Evolutionary conservation across 2,329 filamentous ascomycete genomes (phyloP), one percentile per base, ranked within the genome.

Genomic region (Talaromyces sp.): DNA sequence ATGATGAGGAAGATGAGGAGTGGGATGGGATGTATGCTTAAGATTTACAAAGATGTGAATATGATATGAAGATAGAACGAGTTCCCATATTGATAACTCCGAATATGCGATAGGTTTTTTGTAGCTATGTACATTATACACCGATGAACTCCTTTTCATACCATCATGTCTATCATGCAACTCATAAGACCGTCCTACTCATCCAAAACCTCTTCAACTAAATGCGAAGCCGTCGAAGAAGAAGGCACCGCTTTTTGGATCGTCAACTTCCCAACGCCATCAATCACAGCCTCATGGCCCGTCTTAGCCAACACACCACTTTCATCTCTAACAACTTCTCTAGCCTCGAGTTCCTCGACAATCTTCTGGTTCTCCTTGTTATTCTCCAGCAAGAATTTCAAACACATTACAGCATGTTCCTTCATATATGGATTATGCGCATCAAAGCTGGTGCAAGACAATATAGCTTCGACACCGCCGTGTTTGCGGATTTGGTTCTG

Each of bases 391-490:
- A 86, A 73, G 70, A 87, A 96, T 74, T 94, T 93, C n/a, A 96
- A 84, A 69, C 91, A 93, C 74, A 96, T 89, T 59, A 93, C 92
- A 2, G 92, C 91, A 69, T 93, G 91, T 77, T 98, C 94, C 72
- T 94, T 92, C 68, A 96, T 93, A 74, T 94, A 97, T 0, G 93
- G 92, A 73, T 97, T 97, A 78, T 96, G 88, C 70, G 94, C 92
- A 74, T 98, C 94, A 74, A 95, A 95, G 37, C 89, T 86, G 71
- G 93, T 97, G 78, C 93, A 97, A 73, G 93, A 93, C 17, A 97
- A 85, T 22, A 98, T 85, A 0, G 91, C 89, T 70, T 96, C 91
- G 50, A 98, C 90, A 49, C 94, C 94, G 69, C 92, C 91, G 71
- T 94, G 87, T 58, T 88, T 86, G 52, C 96, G 87, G 68, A 98